Evolutionary conservation across 306 rosid species (phyloP), one percentile per base, ranked within the genome.

Genomic region (Abrus pulchellus): DNA sequence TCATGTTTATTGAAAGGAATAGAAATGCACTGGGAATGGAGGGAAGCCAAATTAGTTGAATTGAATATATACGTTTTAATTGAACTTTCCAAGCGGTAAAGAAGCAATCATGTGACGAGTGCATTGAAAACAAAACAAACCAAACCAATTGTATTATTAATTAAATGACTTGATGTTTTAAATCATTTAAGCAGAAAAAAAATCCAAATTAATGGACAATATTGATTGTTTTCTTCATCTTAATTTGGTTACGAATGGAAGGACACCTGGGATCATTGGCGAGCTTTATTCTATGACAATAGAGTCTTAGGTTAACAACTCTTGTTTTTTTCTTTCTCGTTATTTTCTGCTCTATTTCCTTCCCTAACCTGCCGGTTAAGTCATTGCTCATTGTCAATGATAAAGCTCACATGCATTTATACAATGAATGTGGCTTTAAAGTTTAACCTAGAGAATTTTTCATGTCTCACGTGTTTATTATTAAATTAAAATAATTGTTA

Each of bases 351-450:
- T 74, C 57, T 20, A 52, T 72, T 53, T 65, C 49, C 32, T 84
- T 85, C 76, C 91, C 65, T 83, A 28, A 61, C 82, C 84, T 50
- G 69, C 62, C 36, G 66, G 87, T 75, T 78, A 83, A 74, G 89
- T 29, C 66, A 80, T 3, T 64, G 66, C 44, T 38, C 29, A 6
- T 27, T 55, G 82, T 85, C 83, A 87, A 82, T 41, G 73, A 67
- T 72, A 66, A 75, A 57, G 79, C 56, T 79, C 77, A 81, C 72
- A 64, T 32, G 86, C 56, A 63, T 7, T 13, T 38, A 8, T 69
- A n/a, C 61, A 30, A 63, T 14, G 14, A 69, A 72, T 14, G 8
- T 80, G 57, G 27, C 83, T 74, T 74, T 61, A n/a, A 64, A 49
- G 2, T 36, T 36, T 20, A 20, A 20, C 20, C 20, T 20, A 20